Evolutionary conservation across 495 filamentous ascomycete genomes (phyloP).

Genomic region (Penicillium cinerascens): DNA sequence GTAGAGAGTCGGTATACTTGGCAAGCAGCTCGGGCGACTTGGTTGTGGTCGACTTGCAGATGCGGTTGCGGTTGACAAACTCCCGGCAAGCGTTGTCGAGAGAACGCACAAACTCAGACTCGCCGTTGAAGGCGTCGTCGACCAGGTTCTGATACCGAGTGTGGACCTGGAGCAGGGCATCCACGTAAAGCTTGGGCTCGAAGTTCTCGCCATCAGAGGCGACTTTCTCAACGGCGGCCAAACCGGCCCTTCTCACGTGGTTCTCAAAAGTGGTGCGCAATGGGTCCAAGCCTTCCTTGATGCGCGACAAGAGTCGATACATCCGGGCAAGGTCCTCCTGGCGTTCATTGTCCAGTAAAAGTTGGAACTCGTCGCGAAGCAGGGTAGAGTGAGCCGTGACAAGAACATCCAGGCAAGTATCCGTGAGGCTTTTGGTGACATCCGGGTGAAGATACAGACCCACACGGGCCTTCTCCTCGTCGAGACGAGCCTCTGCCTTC

Average conservation of each 20-base stretch:
- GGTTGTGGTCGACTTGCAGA: conserved; percentile 87
- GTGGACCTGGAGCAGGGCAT: conserved; percentile 90
- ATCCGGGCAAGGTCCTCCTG: conserved; percentile 94
- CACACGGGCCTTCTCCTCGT: conserved; percentile 93
- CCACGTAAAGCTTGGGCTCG: conserved; percentile 95
- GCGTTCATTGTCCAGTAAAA: conserved; percentile 89
- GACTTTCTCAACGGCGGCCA: conserved; percentile 86
- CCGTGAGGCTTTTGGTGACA: conserved; percentile 78
- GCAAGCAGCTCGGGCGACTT: conserved; percentile 92
- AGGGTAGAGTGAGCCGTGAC: conserved; percentile 81
- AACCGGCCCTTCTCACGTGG: conserved; percentile 85
- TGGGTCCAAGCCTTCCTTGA: conserved; percentile 89
- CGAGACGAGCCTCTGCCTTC: conserved; percentile 89
- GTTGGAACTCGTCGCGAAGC: conserved; percentile 93
- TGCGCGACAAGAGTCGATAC: conserved; percentile 88
- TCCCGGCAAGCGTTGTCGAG: conserved; percentile 96
- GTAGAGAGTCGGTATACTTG: conserved; percentile 90
- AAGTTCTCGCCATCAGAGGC: conserved; percentile 83
- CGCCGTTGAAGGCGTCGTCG: conserved; percentile 87
- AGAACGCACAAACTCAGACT: conserved; percentile 95
- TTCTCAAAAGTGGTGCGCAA: conserved; percentile 84
- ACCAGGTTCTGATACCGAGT: conserved; percentile 89
- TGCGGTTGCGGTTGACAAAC: conserved; percentile 94
- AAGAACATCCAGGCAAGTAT: conserved; percentile 81
- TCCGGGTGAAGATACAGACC: conserved; percentile 87